Evolutionary conservation across 495 filamentous ascomycete genomes (phyloP).

Genomic region (Tricharina praecox): DNA sequence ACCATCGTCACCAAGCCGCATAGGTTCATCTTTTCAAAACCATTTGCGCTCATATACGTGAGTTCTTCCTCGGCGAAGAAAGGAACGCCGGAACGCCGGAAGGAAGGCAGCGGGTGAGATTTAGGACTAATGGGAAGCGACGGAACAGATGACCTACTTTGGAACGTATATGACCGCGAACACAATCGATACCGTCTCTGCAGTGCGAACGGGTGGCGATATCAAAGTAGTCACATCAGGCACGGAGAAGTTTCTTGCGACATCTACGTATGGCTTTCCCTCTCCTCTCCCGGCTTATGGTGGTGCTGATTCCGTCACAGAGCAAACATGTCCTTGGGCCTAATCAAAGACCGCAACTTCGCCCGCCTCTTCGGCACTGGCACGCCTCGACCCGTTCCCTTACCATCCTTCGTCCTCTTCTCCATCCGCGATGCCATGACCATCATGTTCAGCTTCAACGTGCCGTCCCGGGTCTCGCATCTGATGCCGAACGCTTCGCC

Average conservation of each 20-base stretch:
- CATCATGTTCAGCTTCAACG: constrained; percentile 86
- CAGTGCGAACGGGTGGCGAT: constrained; percentile 26
- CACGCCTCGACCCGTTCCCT: constrained; percentile 37
- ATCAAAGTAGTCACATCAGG: constrained; percentile 46
- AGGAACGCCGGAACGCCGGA: background rate
- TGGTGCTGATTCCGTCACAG: constrained; percentile 20
- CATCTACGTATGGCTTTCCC: constrained; percentile 28
- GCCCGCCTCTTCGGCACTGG: constrained; percentile 61
- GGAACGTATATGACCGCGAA: constrained; percentile 88
- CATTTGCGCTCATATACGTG: constrained; percentile 67
- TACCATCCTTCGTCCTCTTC: constrained; percentile 61
- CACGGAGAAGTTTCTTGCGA: constrained; percentile 66
- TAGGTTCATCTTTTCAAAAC: constrained; percentile 54
- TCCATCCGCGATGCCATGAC: constrained; percentile 72
- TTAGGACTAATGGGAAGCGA: too few species aligned
- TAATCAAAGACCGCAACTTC: constrained; percentile 84
- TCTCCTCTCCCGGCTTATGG: background rate
- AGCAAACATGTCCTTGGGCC: constrained; percentile 80
- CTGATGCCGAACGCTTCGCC: constrained; percentile 28
- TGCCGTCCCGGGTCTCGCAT: constrained; percentile 62
- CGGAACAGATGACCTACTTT: constrained; percentile 64
- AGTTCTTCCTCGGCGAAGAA: background rate
- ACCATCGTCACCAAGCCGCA: constrained; percentile 52
- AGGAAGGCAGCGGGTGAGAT: background rate
- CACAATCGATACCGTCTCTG: constrained; percentile 58